Evolutionary conservation across 2,329 filamentous ascomycete genomes (phyloP).

Genomic region (Colletotrichum sp.): DNA sequence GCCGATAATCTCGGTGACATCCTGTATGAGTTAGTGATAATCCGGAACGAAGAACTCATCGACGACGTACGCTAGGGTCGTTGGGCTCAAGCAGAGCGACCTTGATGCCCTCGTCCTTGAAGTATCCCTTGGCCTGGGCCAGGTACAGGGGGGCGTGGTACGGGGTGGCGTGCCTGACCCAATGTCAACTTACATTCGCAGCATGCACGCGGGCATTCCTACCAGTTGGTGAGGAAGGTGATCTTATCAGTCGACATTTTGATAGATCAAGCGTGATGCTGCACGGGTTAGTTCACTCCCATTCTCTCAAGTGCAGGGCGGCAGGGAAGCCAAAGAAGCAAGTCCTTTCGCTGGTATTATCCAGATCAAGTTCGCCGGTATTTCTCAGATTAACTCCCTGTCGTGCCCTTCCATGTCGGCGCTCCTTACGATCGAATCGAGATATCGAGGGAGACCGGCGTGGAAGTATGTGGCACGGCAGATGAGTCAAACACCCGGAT

Average conservation of each 20-base stretch:
- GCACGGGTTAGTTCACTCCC: constrained; percentile 49
- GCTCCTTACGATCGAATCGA: constrained; percentile 6
- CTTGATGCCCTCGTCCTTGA: constrained; percentile 77
- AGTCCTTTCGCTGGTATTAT: constrained; percentile 89
- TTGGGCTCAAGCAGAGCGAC: constrained; percentile 78
- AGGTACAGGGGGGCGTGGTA: constrained; percentile 82
- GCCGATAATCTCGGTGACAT: constrained; percentile 83
- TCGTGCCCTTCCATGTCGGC: constrained; percentile 14
- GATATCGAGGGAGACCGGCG: constrained; percentile 12
- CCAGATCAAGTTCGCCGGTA: constrained; percentile 87
- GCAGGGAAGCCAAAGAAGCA: constrained; percentile 67
- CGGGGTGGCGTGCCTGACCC: constrained; percentile 75
- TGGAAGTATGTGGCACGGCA: not conserved
- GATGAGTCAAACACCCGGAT: constrained; percentile 48
- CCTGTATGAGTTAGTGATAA: constrained; percentile 43
- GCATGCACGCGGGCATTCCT: constrained; percentile 33
- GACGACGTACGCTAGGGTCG: constrained; percentile 67
- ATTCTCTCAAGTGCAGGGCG: constrained; percentile 29
- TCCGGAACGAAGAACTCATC: rapidly evolving
- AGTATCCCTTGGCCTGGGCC: constrained; percentile 77
- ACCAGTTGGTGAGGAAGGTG: constrained; percentile 86
- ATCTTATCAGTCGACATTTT: constrained; percentile 85
- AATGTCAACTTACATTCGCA: constrained; percentile 2
- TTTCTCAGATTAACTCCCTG: constrained; percentile 67
- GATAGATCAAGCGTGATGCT: constrained; percentile 50